Percentiles rank a stretch among this genome's conserved stretches.
Conservation (phyloP, 768 basidiomycete species). For the Collybiopsis luxurians region DNA sequence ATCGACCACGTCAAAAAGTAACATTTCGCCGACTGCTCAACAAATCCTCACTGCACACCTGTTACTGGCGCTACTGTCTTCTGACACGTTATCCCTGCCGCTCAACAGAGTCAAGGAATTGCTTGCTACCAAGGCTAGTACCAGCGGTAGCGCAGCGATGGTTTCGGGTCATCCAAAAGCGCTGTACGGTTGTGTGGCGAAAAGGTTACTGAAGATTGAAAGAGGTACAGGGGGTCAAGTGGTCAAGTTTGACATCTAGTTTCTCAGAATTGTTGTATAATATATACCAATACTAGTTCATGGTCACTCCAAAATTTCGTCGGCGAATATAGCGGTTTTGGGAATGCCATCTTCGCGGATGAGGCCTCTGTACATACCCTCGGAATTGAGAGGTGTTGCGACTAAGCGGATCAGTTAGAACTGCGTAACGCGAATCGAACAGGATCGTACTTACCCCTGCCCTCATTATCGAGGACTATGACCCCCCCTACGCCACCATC, state of each 20-base stretch:
- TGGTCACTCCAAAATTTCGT: conserved; percentile 45
- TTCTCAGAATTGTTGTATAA: background rate
- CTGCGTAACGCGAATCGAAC: background rate
- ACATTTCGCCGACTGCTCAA: conserved; percentile 51
- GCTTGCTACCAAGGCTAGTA: conserved; percentile 42
- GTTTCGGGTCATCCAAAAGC: conserved; percentile 37
- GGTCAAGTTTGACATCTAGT: conserved; percentile 64
- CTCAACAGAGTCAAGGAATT: conserved; percentile 61
- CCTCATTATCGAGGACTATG: conserved; percentile 66
- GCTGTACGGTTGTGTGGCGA: conserved; percentile 78
- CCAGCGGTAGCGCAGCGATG: conserved; percentile 24
- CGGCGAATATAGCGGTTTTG: conserved; percentile 74
- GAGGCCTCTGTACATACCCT: conserved; percentile 82
- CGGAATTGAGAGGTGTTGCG: conserved; percentile 69
- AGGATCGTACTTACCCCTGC: conserved; percentile 51
- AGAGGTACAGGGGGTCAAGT: conserved; percentile 72
- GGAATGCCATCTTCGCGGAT: conserved; percentile 67
- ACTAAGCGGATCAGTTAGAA: conserved; percentile 37
- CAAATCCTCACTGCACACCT: conserved; percentile 72
- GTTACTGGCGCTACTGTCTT: conserved; percentile 54
- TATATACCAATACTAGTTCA: background rate
- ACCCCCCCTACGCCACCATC: conserved; percentile 73
- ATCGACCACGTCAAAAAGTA: conserved; percentile 35
- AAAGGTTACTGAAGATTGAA: conserved; percentile 74
- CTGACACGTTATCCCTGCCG: conserved; percentile 55